phyloP scores from a whole-genome alignment of 2,329 filamentous ascomycete species.

The Alternaria angustiovoidea region DNA sequence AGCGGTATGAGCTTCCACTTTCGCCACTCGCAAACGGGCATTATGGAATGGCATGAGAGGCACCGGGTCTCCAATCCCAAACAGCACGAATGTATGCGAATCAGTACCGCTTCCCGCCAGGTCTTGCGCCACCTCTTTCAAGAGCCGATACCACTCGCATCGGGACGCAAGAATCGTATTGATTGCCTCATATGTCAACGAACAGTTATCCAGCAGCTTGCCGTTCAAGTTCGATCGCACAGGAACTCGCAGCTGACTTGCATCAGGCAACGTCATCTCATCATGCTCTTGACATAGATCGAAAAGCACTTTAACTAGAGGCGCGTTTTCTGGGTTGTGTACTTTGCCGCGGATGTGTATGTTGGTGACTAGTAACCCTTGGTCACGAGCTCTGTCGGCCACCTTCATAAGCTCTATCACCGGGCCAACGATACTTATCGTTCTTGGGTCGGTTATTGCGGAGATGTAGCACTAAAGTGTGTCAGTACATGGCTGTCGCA shows the following conservation, averaged over 20 bases:
- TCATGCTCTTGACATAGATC: constrained; percentile 11
- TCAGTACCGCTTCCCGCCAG: constrained; percentile 12
- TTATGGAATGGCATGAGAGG: constrained; percentile 27
- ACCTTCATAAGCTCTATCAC: constrained; percentile 20
- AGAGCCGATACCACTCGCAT: constrained; percentile 32
- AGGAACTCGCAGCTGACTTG: constrained; percentile 16
- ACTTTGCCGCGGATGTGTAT: constrained; percentile 32
- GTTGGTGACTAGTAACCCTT: constrained; percentile 20
- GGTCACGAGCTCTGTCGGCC: constrained; percentile 13
- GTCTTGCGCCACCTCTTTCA: constrained; percentile 26
- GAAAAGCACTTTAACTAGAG: constrained; percentile 25
- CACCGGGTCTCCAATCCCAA: constrained; percentile 34
- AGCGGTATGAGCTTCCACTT: constrained; percentile 17
- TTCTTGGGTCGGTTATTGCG: constrained; percentile 33
- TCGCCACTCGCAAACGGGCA: constrained; percentile 15
- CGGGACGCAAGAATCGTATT: constrained; percentile 28
- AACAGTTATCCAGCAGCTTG: constrained; percentile 1
- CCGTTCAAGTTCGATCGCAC: constrained; percentile 28
- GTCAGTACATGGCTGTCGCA: constrained; percentile 7
- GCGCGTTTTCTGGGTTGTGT: constrained; percentile 32
- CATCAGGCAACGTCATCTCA: constrained; percentile 20
- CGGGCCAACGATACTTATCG: constrained; percentile 31
- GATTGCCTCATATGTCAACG: constrained; percentile 21
- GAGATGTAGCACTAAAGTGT: constrained; percentile 26
- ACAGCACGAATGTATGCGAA: constrained; percentile 25